These are phyloP conservation scores for Agrostemma githago DNA, from an alignment of 148 eudicot species.

Conservation along the genomic window DNA sequence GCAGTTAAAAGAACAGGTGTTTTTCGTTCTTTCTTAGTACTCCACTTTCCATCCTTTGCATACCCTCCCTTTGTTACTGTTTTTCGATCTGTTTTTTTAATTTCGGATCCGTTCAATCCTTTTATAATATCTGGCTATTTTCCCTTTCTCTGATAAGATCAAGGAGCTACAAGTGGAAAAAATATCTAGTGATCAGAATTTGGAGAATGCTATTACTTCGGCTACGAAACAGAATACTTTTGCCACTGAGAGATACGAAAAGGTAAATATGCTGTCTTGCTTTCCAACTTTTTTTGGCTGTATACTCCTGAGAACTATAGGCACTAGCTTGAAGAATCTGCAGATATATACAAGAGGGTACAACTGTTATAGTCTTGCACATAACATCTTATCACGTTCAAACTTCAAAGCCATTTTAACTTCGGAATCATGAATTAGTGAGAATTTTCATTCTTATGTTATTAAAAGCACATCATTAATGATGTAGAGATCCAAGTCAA, in stretches of 20 bases:
- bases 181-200: conserved; percentile 51
- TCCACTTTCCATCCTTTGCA: conserved; percentile 11
- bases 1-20: conserved; percentile 78
- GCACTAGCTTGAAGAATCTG: not conserved
- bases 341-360: conserved; percentile 1
- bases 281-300: not conserved
- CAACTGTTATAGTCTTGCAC: not conserved
- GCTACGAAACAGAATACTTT: conserved; percentile 51
- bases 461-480: not conserved
- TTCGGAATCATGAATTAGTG: not conserved
- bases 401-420: conserved; percentile 7
- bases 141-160: conserved; percentile 36
- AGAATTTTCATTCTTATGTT: conserved; percentile 6
- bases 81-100: not conserved
- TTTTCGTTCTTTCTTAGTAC: not conserved
- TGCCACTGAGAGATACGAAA: conserved; percentile 51
- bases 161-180: conserved; percentile 63
- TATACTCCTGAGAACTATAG: not conserved
- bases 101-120: conserved; percentile 13
- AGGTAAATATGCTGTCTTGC: conserved; percentile 39
- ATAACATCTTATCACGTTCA: not conserved
- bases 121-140: not conserved
- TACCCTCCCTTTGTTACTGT: not conserved
- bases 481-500: not conserved
- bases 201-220: conserved; percentile 47